Evolutionary conservation across 1,139 yeast species (phyloP), one percentile per base, ranked within the genome.

Genomic region (Protomyces arabidopsidicola): DNA sequence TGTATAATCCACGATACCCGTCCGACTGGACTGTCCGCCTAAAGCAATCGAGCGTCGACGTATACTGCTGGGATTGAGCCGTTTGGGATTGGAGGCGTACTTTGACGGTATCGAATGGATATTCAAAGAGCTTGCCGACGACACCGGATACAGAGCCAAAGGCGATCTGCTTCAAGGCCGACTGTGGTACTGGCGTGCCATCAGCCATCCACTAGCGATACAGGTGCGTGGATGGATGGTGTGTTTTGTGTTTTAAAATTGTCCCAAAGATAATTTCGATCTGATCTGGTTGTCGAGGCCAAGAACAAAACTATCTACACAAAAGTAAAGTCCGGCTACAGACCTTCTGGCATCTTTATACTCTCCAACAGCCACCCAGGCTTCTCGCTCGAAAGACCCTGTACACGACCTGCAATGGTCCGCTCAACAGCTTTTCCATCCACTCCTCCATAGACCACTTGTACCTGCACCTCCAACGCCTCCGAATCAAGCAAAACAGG

Each of bases 31-130:
- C 80, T 0, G 95, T 88, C 68, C 81, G 76, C 54, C 70, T 71
- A 53, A 91, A 83, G 72, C 95, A 86, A 66, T 81, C 83, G 24
- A 78, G 55, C 0, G 95, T 85, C 0, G 87, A 83, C 0, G 70
- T 67, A 68, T 76, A 82, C 56, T 68, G 73, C 0, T 83, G 83
- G 12, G 67, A 67, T 53, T 76, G 74, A 34, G 81, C 78, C 1
- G 84, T 82, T 68, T 84, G 85, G 0, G 96, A 84, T 74, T 91
- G 98, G 39, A 91, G 78, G 64, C 97, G 78, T 2, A 91, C 98
- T 74, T 91, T 91, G 60, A 90, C 82, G 0, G 98, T 91, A 72
- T 91, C 98, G 70, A 91, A 89, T 0, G 98, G 98, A 71, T 85
- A 90, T 74, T 91, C 98, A 5, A 91, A 82, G 39, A 88, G 72